Evolutionary conservation across 1,284 basidiomycete genomes (phyloP), one percentile per base, ranked within the genome.

Genomic region (Violaceomyces palustris): DNA sequence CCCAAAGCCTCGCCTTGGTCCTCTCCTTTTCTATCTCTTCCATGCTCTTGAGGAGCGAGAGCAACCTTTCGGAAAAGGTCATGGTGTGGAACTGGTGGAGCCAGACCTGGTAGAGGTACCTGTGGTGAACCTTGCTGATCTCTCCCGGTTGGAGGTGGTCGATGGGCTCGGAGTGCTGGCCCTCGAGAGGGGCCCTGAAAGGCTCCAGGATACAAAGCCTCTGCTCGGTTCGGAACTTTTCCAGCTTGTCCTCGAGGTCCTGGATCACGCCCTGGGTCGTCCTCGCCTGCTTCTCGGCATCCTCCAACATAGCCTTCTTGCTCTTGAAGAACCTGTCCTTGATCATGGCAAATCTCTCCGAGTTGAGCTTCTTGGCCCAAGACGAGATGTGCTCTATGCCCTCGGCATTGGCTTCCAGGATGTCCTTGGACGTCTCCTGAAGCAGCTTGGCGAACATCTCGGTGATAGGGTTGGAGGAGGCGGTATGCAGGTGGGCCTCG

Each of bases 171-270:
- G n/a, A n/a, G n/a, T n/a, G n/a, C n/a, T n/a, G n/a, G 6, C 55
- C 55, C 1, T 43, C 53, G 10, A 61, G n/a, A 8, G 54, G 44
- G 5, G 42, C 45, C n/a, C 40, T 31, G 35, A 56, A 61, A 21
- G 87, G 85, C 40, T 84, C 82, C 2, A 89, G 70, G 11, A 90
- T 80, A 1, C 73, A 72, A 34, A 83, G 77, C 42, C 86, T 84
- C 49, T 54, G 43, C 0, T 78, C 76, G 3, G 75, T 72, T 42
- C 75, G 76, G 66, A 86, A 87, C 38, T 68, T 33, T 11, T 77
- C 74, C 37, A 85, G 53, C 3, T 66, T 73, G 2, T 52, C 51
- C 3, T 74, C 65, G 11, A 87, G 64, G 14, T 74, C 66, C 6
- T 72, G 70, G 34, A 76, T 75, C 4, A 80, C 60, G 4, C 67